Percentiles rank a stretch among this genome's conserved stretches.
Evolutionary conservation across 139 green algal species (phyloP).

Genomic region (Raphidocelis subcapitata): DNA sequence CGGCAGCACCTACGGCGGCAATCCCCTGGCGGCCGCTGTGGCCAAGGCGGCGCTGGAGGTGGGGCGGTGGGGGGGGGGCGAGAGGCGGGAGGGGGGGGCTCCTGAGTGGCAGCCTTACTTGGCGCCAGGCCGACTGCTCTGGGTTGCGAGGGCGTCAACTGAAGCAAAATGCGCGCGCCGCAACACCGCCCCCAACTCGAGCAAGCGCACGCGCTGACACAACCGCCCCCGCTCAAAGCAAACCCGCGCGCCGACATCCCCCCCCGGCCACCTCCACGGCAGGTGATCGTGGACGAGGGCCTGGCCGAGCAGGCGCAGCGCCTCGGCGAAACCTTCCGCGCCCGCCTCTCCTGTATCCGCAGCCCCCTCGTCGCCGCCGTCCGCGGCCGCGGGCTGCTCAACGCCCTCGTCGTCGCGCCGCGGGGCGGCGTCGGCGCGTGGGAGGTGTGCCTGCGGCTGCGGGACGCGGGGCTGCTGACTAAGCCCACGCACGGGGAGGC

Average conservation of each 20-base stretch:
- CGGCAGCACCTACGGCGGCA: conserved; percentile 92
- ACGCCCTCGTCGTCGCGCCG: conserved; percentile 82
- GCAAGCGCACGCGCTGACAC: too few relatives aligned
- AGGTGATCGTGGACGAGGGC: conserved; percentile 91
- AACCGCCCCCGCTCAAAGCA: too few relatives aligned
- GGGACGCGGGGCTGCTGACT: conserved; percentile 81
- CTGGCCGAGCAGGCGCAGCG: conserved; percentile 79
- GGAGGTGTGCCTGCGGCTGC: conserved; percentile 91
- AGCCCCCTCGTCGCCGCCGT: conserved; percentile 51
- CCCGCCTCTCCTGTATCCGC: conserved; percentile 47
- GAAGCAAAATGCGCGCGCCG: too few relatives aligned
- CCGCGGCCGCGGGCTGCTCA: conserved; percentile 85
- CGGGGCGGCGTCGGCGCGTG: conserved; percentile 64
- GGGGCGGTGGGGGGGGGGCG: not conserved
- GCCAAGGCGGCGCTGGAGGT: conserved; percentile 87
- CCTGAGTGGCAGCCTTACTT: too few relatives aligned
- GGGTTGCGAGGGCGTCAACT: too few relatives aligned
- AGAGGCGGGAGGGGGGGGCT: too few relatives aligned
- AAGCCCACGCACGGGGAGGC: conserved; percentile 96
- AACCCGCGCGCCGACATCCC: too few relatives aligned
- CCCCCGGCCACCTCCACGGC: too few relatives aligned
- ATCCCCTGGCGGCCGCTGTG: conserved; percentile 88
- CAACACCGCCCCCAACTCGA: too few relatives aligned
- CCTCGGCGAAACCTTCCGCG: conserved; percentile 71
- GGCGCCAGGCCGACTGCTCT: too few relatives aligned